These are phyloP conservation scores for Ulota crispa DNA, from an alignment of 225 moss, liverwort and hornwort species.

Conservation along the genomic window DNA sequence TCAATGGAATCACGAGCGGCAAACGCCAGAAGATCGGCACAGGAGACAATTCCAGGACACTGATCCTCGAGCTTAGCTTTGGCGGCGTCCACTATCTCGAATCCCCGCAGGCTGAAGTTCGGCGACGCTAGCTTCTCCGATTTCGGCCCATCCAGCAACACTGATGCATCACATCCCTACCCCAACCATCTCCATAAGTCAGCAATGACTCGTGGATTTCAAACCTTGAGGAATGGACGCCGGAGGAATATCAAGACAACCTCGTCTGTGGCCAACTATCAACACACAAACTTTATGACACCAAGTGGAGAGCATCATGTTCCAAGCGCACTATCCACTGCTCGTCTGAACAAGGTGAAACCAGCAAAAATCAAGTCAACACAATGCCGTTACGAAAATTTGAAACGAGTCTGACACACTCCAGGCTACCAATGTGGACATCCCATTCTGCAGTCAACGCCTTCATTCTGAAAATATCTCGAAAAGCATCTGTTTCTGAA, in stretches of 20 bases:
- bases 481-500: background rate
- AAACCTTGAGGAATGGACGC: background rate
- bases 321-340: background rate
- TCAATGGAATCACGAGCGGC: conserved; percentile 57
- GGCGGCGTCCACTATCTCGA: conserved; percentile 42
- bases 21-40: conserved; percentile 52
- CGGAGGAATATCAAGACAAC: background rate
- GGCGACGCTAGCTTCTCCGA: conserved; percentile 50
- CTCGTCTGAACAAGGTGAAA: background rate
- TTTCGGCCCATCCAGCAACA: conserved; percentile 50
- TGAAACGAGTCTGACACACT: background rate
- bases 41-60: conserved; percentile 57
- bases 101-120: conserved; percentile 54
- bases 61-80: conserved; percentile 45
- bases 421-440: background rate
- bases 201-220: background rate
- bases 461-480: background rate
- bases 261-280: background rate
- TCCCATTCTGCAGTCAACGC: background rate
- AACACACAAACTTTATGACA: background rate
- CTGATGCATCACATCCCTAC: conserved; percentile 60
- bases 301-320: background rate
- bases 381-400: background rate
- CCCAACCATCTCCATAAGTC: background rate
- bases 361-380: background rate